Evolutionary conservation across 345 rosid species (phyloP), one percentile per base, ranked within the genome.

Genomic region (Isatis tinctoria): DNA sequence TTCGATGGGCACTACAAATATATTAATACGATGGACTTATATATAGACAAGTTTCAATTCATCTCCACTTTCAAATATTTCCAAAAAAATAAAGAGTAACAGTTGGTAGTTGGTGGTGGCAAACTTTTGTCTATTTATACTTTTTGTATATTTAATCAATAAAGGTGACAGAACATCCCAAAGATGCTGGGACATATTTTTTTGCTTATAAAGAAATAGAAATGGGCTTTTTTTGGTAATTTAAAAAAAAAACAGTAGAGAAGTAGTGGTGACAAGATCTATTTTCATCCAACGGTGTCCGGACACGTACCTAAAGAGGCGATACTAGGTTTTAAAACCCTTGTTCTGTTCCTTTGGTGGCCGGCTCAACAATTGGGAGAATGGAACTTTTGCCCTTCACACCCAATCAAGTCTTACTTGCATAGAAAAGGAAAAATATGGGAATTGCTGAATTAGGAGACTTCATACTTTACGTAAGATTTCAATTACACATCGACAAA

Each of bases 191-290:
- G 65, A 71, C 8, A 51, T 20, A 18, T 3, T 10, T 2, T 30
- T 41, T 49, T 37, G 18, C 4, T 18, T n/a, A 40, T 52, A 67
- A 67, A 68, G 11, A 60, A 39, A 39, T 59, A 10, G 30, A 43
- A 53, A 51, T 43, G 33, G 57, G 17, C 35, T 69, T 62, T 30
- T 30, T 75, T 76, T 17, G 60, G 71, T 69, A 5, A 5, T 63
- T 54, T 62, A 13, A 44, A 33, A 41, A 13, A 44, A 33, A 41
- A 44, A 43, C 41, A 61, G 43, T 43, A 47, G 47, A 51, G 69
- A 47, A 67, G 73, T 47, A 67, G 78, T 75, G 79, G 74, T 60
- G 74, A 76, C 60, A 69, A 76, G 75, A 76, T 76, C 79, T 69
- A 27, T 36, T 69, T 62, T 14, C 0, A 61, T 54, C 70, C 70